These are phyloP conservation scores for Kitagawia praeruptora DNA, from an alignment of 129 eudicot species.

Conservation along the genomic window DNA sequence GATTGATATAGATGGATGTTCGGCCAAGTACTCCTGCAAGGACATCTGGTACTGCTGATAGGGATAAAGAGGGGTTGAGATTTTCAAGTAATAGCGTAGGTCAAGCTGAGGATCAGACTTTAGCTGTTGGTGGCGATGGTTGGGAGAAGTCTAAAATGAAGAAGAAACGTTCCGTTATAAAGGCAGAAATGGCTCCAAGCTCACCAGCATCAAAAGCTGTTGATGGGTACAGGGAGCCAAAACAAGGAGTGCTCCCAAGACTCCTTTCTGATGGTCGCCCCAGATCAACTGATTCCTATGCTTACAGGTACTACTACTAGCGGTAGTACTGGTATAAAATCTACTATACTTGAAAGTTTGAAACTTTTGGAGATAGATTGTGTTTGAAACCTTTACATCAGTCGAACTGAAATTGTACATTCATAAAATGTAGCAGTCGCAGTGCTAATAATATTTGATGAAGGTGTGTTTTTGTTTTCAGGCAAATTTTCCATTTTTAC, in stretches of 20 bases:
- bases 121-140: constrained; percentile 52
- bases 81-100: constrained; percentile 25
- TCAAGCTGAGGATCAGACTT: constrained; percentile 48
- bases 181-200: constrained; percentile 51
- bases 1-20: constrained; percentile 41
- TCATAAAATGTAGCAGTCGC: not conserved
- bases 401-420: not conserved
- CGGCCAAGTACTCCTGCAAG: constrained; percentile 56
- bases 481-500: not conserved
- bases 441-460: not conserved
- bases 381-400: not conserved
- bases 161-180: constrained; percentile 71
- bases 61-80: constrained; percentile 52
- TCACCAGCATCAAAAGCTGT: constrained; percentile 40
- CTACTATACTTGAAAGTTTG: not conserved
- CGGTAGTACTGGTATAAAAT: not conserved
- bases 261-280: constrained; percentile 47
- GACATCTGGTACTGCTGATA: constrained; percentile 44
- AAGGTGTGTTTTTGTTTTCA: not conserved
- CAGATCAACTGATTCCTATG: constrained; percentile 45
- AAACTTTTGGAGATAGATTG: not conserved
- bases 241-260: constrained; percentile 60
- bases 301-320: constrained; percentile 47
- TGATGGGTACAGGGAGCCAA: constrained; percentile 62
- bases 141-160: constrained; percentile 93